Evolutionary conservation across 2,329 filamentous ascomycete genomes (phyloP).

Genomic region (Alternaria tenuissima): DNA sequence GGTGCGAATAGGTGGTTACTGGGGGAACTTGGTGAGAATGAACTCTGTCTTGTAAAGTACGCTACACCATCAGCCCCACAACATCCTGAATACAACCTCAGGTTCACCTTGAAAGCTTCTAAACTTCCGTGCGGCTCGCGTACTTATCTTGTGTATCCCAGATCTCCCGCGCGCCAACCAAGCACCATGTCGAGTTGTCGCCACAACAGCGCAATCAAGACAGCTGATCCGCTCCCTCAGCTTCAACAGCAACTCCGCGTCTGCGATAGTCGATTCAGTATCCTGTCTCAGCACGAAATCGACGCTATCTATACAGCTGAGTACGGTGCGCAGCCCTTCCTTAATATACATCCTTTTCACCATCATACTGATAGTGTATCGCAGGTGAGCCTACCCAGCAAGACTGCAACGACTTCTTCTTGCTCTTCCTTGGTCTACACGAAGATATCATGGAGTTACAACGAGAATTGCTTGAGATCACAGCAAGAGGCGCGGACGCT

Average conservation of each 20-base stretch:
- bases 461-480: not conserved
- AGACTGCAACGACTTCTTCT: slow-evolving; percentile 2
- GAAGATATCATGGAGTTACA: slow-evolving; percentile 2
- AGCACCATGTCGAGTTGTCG: not conserved
- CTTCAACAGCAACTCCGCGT: not conserved
- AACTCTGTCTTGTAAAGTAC: not conserved
- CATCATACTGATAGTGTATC: not conserved
- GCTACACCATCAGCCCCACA: not conserved
- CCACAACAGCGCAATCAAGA: not conserved
- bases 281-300: not conserved
- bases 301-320: not conserved
- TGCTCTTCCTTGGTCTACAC: not conserved
- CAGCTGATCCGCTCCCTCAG: not conserved
- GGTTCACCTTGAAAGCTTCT: not conserved
- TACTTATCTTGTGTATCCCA: not conserved
- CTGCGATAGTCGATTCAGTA: not conserved
- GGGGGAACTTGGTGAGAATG: not conserved
- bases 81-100: not conserved
- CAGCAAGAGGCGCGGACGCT: not conserved
- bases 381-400: slow-evolving; percentile 5
- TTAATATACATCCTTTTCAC: too few relatives aligned
- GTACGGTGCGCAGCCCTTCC: not conserved
- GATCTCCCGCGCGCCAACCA: not conserved
- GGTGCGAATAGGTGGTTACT: not conserved
- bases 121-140: not conserved